Evolutionary conservation across 2,329 filamentous ascomycete genomes (phyloP), one percentile per base, ranked within the genome.

Genomic region (Phialophora expanda): DNA sequence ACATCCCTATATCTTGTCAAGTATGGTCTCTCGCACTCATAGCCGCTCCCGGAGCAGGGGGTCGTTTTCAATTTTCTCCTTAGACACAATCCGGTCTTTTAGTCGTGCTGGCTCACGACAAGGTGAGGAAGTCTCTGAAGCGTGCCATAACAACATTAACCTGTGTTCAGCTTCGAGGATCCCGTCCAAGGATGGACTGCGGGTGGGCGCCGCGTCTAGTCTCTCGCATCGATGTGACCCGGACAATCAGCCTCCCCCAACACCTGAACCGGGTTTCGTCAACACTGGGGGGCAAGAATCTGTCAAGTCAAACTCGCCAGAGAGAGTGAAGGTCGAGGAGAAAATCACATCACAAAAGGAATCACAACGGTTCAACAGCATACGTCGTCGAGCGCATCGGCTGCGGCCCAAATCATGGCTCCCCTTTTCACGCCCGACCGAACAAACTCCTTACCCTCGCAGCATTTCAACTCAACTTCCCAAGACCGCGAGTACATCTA

Each of bases 381-480:
- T 34, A 57, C 50, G 56, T 30, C 66, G 64, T 8, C 61, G 50
- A 17, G 48, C 41, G 26, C 53, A 62, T 51, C 60, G 62, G 41
- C 41, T 61, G n/a, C 65, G 67, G 28, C 70, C 70, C 24, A 60
- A 70, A 34, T 73, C 71, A 44, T 73, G 71, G 71, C 55, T 72
- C 4, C 60, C 71, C 8, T 66, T 70, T 48, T 26, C 56, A n/a
- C 61, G 61, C 20, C 56, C 57, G 24, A 56, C 62, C 2, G 28
- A 53, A 9, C 30, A 38, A 46, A 26, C 20, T 22, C 60, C 48
- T 34, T 65, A 62, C 17, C 56, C 64, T 59, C 68, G 66, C 24
- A 71, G 69, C 50, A 53, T 48, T 17, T 70, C 70, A 38, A 32
- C 64, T 28, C 66, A 69, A 8, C 66, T 73, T 22, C 66, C 70